These are phyloP conservation scores for Delphinella strobiligena DNA, from an alignment of 2,329 filamentous ascomycete genomes.

Conservation along the genomic window DNA sequence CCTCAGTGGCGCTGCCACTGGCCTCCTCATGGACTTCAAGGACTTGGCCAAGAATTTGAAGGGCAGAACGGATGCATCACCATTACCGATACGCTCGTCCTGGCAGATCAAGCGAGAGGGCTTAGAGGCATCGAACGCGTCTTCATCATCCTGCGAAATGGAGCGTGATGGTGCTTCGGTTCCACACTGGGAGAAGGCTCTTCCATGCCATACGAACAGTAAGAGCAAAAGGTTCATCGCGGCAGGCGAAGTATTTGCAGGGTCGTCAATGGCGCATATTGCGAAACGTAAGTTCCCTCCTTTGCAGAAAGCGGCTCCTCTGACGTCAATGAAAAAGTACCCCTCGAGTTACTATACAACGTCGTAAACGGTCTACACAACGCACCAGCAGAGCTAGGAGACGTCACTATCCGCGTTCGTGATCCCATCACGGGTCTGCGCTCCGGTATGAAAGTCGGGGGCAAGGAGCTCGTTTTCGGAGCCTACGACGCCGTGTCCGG, in stretches of 20 bases:
- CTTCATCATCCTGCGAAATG: not conserved
- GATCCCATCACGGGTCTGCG: constrained; percentile 51
- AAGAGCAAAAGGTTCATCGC: not conserved
- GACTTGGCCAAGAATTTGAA: not conserved
- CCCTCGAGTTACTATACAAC: constrained; percentile 4
- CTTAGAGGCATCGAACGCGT: not conserved
- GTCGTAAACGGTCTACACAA: constrained; percentile 59
- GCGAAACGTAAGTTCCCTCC: not conserved
- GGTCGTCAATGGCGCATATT: not conserved
- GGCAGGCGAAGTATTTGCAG: not conserved
- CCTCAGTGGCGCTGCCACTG: not conserved
- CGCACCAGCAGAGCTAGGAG: constrained; percentile 54
- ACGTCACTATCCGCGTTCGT: constrained; percentile 53
- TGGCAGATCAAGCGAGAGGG: not conserved
- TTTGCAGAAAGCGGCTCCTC: no score
- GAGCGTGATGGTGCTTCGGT: not conserved
- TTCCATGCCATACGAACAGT: not conserved
- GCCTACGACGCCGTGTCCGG: constrained; percentile 39
- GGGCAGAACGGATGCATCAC: not conserved
- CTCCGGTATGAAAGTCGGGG: constrained; percentile 35
- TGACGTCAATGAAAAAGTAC: no score
- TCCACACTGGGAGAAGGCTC: not conserved
- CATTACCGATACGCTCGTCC: no score
- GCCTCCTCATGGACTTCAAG: not conserved
- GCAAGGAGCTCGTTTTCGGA: constrained; percentile 5